These are phyloP conservation scores for Eucalyptus regnans DNA, from an alignment of 345 rosid genomes.

Conservation along the genomic window DNA sequence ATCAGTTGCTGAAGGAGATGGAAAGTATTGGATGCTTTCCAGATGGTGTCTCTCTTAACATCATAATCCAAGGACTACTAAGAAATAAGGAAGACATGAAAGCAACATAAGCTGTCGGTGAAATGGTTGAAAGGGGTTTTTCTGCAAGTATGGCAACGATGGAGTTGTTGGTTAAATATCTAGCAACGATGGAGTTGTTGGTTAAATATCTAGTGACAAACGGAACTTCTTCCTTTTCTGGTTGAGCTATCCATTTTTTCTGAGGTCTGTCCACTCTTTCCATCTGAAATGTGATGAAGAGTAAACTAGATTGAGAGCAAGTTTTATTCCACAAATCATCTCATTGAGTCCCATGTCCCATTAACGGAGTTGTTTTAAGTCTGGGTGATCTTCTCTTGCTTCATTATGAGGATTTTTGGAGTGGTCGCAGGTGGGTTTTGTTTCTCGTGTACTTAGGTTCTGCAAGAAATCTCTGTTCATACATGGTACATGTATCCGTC, in stretches of 20 bases:
- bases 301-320: not conserved
- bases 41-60: not conserved
- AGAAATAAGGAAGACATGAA: not conserved
- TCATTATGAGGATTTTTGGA: not conserved
- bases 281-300: not conserved
- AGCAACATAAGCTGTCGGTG: not conserved
- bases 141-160: not conserved
- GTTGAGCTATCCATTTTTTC: not conserved
- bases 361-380: not conserved
- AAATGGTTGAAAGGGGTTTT: not conserved
- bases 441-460: not conserved
- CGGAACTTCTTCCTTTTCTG: not conserved
- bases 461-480: not conserved
- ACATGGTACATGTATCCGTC: not conserved
- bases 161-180: not conserved
- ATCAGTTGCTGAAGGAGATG: not conserved
- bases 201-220: not conserved
- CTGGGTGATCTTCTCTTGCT: not conserved
- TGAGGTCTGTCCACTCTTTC: not conserved
- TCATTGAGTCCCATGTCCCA: not conserved
- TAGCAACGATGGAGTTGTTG: not conserved
- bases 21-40: not conserved
- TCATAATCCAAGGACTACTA: not conserved
- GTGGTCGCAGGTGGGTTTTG: not conserved
- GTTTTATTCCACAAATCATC: not conserved